Evolutionary conservation across 139 green algal species (phyloP).

Genomic region (Chlorella vulgaris): DNA sequence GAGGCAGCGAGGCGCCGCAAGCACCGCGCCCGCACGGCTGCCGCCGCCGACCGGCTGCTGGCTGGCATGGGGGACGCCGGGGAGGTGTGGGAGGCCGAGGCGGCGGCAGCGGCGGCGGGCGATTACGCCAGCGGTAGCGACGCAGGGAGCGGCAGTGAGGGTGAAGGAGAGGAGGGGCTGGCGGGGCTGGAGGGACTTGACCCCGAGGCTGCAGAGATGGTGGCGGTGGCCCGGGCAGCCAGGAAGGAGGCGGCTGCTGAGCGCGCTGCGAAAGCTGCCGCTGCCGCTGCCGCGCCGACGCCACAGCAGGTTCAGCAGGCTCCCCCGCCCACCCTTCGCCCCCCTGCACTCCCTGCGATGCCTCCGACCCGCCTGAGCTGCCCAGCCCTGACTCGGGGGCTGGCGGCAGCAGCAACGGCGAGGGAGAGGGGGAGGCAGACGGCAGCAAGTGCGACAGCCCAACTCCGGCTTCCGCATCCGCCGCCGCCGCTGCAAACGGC

Average conservation of each 20-base stretch:
- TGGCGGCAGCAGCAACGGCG: slow-evolving; percentile 10
- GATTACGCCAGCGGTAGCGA: not conserved
- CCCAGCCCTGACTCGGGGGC: not conserved
- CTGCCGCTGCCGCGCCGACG: not conserved
- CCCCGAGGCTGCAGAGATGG: not conserved
- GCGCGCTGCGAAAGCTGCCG: not conserved
- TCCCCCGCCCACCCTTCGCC: not conserved
- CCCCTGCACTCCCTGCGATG: not conserved
- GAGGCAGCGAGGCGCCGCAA: not conserved
- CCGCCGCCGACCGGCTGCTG: not conserved
- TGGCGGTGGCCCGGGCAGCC: slow-evolving; percentile 4
- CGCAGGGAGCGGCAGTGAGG: not conserved
- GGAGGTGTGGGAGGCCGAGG: not conserved
- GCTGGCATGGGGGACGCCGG: not conserved
- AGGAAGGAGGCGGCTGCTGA: slow-evolving; percentile 1
- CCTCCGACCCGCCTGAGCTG: not conserved
- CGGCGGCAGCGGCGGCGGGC: not conserved
- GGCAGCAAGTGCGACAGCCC: not conserved
- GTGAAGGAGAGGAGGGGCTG: not conserved
- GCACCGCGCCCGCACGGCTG: not conserved
- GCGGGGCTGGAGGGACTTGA: not conserved
- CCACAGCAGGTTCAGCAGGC: not conserved
- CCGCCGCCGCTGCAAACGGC: not conserved
- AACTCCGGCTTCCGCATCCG: not conserved
- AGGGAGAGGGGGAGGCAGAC: not conserved